Evolutionary conservation across 2,329 filamentous ascomycete genomes (phyloP).

Genomic region (Ceratocystis smalleyi): DNA sequence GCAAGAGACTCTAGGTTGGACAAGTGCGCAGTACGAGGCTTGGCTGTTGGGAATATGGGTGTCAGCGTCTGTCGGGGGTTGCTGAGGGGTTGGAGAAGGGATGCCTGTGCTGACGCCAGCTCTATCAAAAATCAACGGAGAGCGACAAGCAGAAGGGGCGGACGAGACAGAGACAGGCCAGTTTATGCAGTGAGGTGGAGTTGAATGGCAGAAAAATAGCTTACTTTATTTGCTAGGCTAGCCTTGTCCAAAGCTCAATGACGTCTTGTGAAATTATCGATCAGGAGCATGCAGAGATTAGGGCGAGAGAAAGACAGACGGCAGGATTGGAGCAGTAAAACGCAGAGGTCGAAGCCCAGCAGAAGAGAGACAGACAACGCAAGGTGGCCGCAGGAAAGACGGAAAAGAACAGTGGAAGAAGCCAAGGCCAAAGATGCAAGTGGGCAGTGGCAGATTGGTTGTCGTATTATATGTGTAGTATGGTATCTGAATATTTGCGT

Average conservation of each 20-base stretch:
- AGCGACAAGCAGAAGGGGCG: too few relatives aligned
- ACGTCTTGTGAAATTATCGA: conserved; percentile 2
- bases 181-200: not conserved
- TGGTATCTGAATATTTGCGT: too few relatives aligned
- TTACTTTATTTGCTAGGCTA: not conserved
- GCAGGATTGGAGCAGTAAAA: conserved; percentile 15
- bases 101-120: too few relatives aligned
- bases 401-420: conserved; percentile 13
- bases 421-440: too few relatives aligned
- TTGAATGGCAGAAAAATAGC: not conserved
- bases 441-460: too few relatives aligned
- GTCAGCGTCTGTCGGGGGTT: too few relatives aligned
- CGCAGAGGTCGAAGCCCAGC: conserved; percentile 18
- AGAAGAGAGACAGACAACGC: not conserved
- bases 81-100: too few relatives aligned
- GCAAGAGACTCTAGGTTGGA: too few relatives aligned
- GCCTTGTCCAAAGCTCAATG: not conserved
- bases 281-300: not conserved
- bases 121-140: too few relatives aligned
- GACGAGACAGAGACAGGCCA: not conserved
- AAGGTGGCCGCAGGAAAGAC: conserved; percentile 16
- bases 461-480: too few relatives aligned
- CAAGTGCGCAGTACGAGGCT: too few relatives aligned
- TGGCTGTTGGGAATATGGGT: too few relatives aligned
- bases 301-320: not conserved